These are phyloP conservation scores for Casuarina equisetifolia DNA, from an alignment of 306 rosid species.

Conservation along the genomic window DNA sequence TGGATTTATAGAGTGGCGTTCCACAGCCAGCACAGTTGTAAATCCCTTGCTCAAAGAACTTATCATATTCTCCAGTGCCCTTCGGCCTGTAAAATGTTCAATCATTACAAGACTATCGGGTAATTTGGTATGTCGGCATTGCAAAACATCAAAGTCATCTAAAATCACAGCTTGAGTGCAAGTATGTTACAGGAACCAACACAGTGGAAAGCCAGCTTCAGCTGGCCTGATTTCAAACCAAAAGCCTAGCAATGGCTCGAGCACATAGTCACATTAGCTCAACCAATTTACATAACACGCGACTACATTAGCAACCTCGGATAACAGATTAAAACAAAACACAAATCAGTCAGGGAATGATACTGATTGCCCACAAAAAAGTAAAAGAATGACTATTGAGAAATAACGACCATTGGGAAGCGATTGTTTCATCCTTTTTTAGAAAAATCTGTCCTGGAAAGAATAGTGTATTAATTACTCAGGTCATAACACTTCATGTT, in stretches of 20 bases:
- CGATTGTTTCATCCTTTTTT: no score
- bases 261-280: neutral
- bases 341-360: neutral
- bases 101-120: neutral
- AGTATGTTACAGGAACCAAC: neutral
- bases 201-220: no score
- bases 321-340: neutral
- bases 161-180: neutral
- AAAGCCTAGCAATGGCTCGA: neutral
- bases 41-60: conserved; percentile 69
- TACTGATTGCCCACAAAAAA: neutral
- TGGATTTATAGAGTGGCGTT: conserved; percentile 74
- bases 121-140: neutral
- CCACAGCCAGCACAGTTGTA: conserved; percentile 81
- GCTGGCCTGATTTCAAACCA: neutral
- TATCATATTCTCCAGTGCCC: conserved; percentile 82
- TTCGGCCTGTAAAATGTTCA: conserved; percentile 46
- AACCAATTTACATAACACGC: neutral
- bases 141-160: neutral
- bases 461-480: neutral
- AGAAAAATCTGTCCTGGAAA: no score
- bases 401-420: neutral
- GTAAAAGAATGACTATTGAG: neutral
- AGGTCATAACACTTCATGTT: neutral
- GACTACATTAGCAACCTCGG: neutral